Base-by-base conservation (phyloP, 805 yeast genomes). In the Metschnikowia chrysomelidarum region DNA sequence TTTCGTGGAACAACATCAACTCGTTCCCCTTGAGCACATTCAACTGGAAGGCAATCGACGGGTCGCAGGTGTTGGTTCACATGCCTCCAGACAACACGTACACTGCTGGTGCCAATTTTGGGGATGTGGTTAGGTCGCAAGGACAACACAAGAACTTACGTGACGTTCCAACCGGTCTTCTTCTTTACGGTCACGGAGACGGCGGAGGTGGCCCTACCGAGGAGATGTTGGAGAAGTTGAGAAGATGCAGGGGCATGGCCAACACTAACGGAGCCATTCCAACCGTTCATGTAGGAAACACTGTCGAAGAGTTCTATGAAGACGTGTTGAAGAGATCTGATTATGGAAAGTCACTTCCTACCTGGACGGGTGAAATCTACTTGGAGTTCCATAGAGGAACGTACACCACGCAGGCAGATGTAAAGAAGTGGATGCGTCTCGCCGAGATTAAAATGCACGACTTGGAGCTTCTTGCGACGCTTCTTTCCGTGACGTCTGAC, bases 161-260 rank as follows among this genome's bases (percentile, higher is more conserved):
- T 38, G 77, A 80, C 43, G 88, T 81, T 36, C 91, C 85, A 41
- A 78, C 85, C 7, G 91, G 95, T 0, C 67, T 91, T 49, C 64
- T 93, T 54, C 67, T 88, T 27, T 93, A 76, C 51, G 98, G 98
- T 24, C 81, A 84, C 51, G 98, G 98, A 52, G 98, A 91, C 57
- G 98, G 98, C 50, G 98, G 98, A 43, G 98, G 98, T 46, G 98
- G 98, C 6, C 98, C 98, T 29, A 81, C 87, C 4, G 84, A 85
- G 24, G 95, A 86, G 53, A 89, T 88, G 95, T 53, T 91, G 44
- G 98, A 93, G 56, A 89, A 87, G 57, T 71, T 91, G 53, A 78
- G 98, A 55, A 79, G 98, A 50, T 82, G 91, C 57, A 75, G 98
- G 53, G 97, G 97, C 11, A 59, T 89, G 41, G 75, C 88, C 14